Conservation (phyloP, 2,329 filamentous ascomycete species). For the Cladosporium halotolerans region DNA sequence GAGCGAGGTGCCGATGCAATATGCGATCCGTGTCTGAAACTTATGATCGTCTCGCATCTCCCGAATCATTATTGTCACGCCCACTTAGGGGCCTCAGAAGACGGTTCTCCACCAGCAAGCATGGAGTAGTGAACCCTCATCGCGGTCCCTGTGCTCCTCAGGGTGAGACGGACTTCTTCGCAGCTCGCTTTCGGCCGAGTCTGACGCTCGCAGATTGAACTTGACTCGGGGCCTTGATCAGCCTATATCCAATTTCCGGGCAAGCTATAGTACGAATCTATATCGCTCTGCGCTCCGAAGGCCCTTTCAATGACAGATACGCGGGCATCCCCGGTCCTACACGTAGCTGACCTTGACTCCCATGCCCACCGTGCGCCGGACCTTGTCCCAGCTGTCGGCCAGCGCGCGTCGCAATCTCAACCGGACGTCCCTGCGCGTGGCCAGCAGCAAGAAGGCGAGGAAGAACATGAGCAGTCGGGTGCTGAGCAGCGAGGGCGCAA, state of each 20-base stretch:
- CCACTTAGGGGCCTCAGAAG: too few relatives aligned
- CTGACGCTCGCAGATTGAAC: too few relatives aligned
- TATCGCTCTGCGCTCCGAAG: too few relatives aligned
- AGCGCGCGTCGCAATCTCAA: constrained; percentile 66
- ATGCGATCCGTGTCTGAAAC: neutral
- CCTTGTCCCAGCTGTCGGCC: constrained; percentile 68
- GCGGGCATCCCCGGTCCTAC: too few relatives aligned
- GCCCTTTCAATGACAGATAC: too few relatives aligned
- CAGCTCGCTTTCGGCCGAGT: too few relatives aligned
- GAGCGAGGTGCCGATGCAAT: neutral
- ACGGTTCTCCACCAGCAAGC: too few relatives aligned
- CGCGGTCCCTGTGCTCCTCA: too few relatives aligned
- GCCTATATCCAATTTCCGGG: constrained; percentile 8
- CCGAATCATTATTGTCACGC: neutral
- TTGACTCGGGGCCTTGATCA: neutral
- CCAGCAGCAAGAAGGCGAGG: constrained; percentile 66
- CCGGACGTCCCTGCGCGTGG: constrained; percentile 68
- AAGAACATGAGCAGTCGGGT: constrained; percentile 69
- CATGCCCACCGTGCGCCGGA: constrained; percentile 84
- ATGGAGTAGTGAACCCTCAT: too few relatives aligned
- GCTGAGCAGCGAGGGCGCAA: constrained; percentile 25
- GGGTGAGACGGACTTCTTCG: too few relatives aligned
- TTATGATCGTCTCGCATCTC: neutral
- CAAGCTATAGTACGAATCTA: neutral
- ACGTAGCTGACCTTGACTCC: constrained; percentile 97